Evolutionary conservation across 257 asterid genomes (phyloP).

Genomic region (Datura wrightii): DNA sequence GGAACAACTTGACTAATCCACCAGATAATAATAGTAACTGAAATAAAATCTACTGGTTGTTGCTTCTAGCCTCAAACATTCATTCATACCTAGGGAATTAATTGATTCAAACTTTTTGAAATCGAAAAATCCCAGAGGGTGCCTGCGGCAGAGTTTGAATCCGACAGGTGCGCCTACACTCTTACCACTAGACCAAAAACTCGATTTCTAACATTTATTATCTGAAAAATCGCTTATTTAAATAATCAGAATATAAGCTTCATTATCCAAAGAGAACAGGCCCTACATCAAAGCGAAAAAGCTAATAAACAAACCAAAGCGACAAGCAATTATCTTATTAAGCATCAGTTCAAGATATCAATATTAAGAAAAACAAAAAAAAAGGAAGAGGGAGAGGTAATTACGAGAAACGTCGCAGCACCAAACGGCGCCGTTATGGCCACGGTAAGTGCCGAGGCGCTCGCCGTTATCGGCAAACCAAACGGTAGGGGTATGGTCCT

Average conservation of each 20-base stretch:
- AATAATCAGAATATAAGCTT: neutral
- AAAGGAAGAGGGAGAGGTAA: neutral
- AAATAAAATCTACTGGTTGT: neutral
- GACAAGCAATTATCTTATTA: neutral
- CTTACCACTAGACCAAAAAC: neutral
- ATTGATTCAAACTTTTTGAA: neutral
- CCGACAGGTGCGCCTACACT: neutral
- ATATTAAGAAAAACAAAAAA: neutral
- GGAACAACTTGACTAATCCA: neutral
- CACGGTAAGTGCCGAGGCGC: constrained; percentile 92
- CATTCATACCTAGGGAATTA: neutral
- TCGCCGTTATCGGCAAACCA: constrained; percentile 97
- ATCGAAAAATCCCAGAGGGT: too few species aligned
- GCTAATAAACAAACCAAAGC: neutral
- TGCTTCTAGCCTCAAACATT: neutral
- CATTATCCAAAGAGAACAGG: neutral
- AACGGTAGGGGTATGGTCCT: constrained; percentile 86
- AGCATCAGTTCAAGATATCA: neutral
- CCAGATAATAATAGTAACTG: neutral
- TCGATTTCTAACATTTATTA: neutral
- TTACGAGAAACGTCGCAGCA: constrained; percentile 90
- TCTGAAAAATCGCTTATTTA: neutral
- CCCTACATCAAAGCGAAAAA: neutral
- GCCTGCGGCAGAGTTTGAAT: neutral
- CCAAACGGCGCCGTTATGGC: constrained; percentile 99